Percentiles rank a stretch among this genome's conserved stretches.
phyloP scores from a whole-genome alignment of 305 asterid genomes.

The Rubia tinctorum region DNA sequence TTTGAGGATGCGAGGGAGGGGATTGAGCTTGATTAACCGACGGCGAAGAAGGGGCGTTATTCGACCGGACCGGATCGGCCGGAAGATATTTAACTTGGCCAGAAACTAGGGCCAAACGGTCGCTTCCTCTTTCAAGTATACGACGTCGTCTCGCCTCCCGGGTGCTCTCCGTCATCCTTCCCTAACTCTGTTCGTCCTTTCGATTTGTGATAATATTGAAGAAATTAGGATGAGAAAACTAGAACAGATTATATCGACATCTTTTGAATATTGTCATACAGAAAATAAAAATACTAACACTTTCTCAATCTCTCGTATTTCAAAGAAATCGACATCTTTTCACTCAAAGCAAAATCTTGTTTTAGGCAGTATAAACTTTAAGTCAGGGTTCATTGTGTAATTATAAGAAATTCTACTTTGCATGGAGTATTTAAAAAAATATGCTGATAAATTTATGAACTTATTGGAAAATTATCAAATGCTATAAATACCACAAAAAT shows the following conservation, averaged over 20 bases:
- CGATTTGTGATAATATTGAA: background rate
- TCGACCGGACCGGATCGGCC: constrained; percentile 28
- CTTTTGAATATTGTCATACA: too few relatives aligned
- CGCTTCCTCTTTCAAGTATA: constrained; percentile 64
- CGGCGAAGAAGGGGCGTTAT: constrained; percentile 31
- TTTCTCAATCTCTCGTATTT: too few relatives aligned
- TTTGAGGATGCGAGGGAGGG: constrained; percentile 20
- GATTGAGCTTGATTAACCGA: constrained; percentile 18
- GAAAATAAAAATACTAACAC: too few relatives aligned
- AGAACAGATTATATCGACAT: background rate
- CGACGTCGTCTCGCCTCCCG: constrained; percentile 82
- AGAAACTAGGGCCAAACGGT: constrained; percentile 79
- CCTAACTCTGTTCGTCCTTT: background rate
- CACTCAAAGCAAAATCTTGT: too few relatives aligned
- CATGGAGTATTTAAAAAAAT: too few relatives aligned
- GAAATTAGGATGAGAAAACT: background rate
- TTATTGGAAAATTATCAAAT: too few relatives aligned
- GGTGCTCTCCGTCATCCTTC: constrained; percentile 27
- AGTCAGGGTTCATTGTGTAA: too few relatives aligned
- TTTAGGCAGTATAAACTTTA: too few relatives aligned
- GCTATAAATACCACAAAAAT: too few relatives aligned
- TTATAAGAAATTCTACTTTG: too few relatives aligned
- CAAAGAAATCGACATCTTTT: too few relatives aligned
- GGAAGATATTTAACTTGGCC: constrained; percentile 63
- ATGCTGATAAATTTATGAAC: too few relatives aligned